A percentile compares a stretch with the other conserved stretches of the same genome.
Conservation (phyloP, 495 filamentous ascomycete genomes). For the Wilcoxina mikolae region DNA sequence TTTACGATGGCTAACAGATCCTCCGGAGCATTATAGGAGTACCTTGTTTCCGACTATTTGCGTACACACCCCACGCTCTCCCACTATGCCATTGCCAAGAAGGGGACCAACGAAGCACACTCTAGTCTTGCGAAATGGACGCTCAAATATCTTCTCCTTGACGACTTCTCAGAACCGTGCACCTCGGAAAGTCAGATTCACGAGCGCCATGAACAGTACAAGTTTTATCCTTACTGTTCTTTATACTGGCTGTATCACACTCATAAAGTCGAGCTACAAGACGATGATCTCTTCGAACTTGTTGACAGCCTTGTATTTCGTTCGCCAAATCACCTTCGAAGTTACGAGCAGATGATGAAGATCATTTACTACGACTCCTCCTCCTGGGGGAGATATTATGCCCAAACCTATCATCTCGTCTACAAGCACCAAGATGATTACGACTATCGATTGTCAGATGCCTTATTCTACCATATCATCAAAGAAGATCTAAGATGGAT, state of each 20-base stretch:
- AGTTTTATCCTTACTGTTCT: not conserved
- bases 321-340: not conserved
- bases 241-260: not conserved
- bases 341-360: slow-evolving; percentile 2
- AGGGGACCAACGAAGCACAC: too few relatives aligned
- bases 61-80: not conserved
- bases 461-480: not conserved
- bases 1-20: not conserved
- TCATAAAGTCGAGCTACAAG: not conserved
- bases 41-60: slow-evolving; percentile 4
- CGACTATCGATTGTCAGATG: not conserved
- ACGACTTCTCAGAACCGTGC: not conserved
- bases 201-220: not conserved
- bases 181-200: not conserved
- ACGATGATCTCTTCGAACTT: not conserved
- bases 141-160: not conserved
- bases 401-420: not conserved
- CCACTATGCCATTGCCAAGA: not conserved
- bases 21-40: not conserved
- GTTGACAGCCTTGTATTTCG: not conserved
- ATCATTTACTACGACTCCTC: too few relatives aligned
- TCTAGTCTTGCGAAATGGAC: not conserved
- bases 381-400: not conserved
- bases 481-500: not conserved
- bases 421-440: not conserved